Conservation (phyloP, 371 early-diverging fungal genomes). For the Mortierella sp. region DNA sequence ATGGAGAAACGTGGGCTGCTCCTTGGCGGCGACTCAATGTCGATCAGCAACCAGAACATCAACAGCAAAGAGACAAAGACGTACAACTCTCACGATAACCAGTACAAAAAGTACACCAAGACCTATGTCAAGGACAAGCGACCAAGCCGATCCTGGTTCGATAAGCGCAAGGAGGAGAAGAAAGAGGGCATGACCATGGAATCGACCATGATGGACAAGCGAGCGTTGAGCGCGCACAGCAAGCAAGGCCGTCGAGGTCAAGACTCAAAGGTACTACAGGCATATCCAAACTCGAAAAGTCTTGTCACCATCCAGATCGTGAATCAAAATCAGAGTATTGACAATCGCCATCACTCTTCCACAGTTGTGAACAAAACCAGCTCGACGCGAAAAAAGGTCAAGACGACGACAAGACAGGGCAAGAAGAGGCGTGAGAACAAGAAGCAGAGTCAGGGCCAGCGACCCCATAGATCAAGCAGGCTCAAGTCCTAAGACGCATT, state of each 20-base stretch:
- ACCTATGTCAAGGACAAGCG: constrained; percentile 2
- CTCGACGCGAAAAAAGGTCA: too few relatives aligned
- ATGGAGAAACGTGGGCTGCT: constrained; percentile 7
- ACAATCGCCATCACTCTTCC: constrained; percentile 8
- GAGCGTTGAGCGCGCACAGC: background rate
- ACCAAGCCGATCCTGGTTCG: background rate
- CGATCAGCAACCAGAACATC: constrained; percentile 30
- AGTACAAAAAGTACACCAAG: constrained; percentile 8
- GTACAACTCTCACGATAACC: constrained; percentile 20
- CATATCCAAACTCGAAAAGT: background rate
- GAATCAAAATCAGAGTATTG: constrained; percentile 26
- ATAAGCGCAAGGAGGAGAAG: constrained; percentile 1
- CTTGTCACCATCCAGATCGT: constrained; percentile 30
- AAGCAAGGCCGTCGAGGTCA: constrained; percentile 3
- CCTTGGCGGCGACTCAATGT: constrained; percentile 9
- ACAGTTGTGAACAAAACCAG: background rate
- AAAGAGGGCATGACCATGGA: background rate
- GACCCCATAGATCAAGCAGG: too few relatives aligned
- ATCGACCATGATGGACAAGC: too few relatives aligned
- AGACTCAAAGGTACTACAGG: background rate
- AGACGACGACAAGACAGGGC: too few relatives aligned
- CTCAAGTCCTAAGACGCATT: too few relatives aligned
- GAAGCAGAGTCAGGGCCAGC: too few relatives aligned
- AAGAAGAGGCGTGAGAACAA: too few relatives aligned
- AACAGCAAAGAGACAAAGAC: constrained; percentile 19